Evolutionary conservation across 23 red algal species (phyloP).

Genomic region (Chondrus crispus): DNA sequence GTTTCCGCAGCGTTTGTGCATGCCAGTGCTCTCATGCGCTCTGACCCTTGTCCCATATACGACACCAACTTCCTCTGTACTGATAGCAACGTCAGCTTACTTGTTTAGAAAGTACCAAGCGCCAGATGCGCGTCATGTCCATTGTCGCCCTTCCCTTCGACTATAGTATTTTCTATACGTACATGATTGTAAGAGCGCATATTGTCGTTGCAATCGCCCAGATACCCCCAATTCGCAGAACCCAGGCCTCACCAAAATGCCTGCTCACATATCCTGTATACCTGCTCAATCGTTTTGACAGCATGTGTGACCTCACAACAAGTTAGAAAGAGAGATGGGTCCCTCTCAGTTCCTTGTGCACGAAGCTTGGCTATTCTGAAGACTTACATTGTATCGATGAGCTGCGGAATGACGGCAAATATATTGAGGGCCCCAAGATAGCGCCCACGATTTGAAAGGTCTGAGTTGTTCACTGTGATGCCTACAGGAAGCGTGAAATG

Average conservation of each 20-base stretch:
- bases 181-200: slow-evolving; percentile 28
- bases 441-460: slow-evolving; percentile 34
- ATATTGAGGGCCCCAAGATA: slow-evolving; percentile 57
- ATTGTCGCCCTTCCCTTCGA: no score
- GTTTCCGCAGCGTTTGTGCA: no score
- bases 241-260: slow-evolving; percentile 44
- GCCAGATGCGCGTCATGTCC: no score
- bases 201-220: slow-evolving; percentile 48
- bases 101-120: no score
- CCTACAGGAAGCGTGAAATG: slow-evolving; percentile 43
- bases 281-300: not conserved
- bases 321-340: not conserved
- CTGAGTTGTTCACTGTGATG: slow-evolving; percentile 38
- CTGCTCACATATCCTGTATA: slow-evolving; percentile 57
- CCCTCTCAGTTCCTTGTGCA: not conserved
- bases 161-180: no score
- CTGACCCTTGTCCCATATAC: no score
- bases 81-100: no score
- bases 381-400: slow-evolving; percentile 56
- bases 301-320: not conserved
- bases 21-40: no score
- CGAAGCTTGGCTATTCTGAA: not conserved
- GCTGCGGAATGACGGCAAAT: slow-evolving; percentile 60
- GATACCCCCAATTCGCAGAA: slow-evolving; percentile 47
- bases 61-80: no score